Evolutionary conservation across 2,329 filamentous ascomycete genomes (phyloP).

Genomic region (Beauveria asiatica): DNA sequence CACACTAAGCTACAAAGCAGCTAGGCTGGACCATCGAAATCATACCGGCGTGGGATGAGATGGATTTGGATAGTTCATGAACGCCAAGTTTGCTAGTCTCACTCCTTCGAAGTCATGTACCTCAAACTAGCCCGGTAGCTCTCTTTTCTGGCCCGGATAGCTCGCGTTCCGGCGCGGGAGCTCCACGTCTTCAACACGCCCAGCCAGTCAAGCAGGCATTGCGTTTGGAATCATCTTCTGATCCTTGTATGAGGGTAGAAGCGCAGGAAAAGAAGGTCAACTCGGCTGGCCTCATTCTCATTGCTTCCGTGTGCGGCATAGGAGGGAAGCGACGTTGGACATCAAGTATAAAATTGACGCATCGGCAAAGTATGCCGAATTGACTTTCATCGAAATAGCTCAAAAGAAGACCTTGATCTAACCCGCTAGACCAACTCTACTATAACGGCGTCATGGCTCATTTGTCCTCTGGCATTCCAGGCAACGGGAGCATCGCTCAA

Average conservation of each 20-base stretch:
- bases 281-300: neutral
- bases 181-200: neutral
- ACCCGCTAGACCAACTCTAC: no score
- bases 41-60: neutral
- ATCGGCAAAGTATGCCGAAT: no score
- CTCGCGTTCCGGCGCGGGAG: neutral
- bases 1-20: no score
- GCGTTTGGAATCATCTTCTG: constrained; percentile 4
- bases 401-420: no score
- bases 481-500: neutral
- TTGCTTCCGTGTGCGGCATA: no score
- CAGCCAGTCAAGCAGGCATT: neutral
- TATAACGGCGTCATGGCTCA: neutral
- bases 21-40: neutral
- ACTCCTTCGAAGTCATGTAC: neutral
- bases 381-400: no score
- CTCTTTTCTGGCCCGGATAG: neutral
- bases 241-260: neutral
- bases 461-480: neutral
- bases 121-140: neutral
- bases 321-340: no score
- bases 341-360: no score
- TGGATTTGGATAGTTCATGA: no score
- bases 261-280: no score
- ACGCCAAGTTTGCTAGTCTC: neutral